Conservation (phyloP, 179 eudicot genomes). For the Actinidia polygama region DNA sequence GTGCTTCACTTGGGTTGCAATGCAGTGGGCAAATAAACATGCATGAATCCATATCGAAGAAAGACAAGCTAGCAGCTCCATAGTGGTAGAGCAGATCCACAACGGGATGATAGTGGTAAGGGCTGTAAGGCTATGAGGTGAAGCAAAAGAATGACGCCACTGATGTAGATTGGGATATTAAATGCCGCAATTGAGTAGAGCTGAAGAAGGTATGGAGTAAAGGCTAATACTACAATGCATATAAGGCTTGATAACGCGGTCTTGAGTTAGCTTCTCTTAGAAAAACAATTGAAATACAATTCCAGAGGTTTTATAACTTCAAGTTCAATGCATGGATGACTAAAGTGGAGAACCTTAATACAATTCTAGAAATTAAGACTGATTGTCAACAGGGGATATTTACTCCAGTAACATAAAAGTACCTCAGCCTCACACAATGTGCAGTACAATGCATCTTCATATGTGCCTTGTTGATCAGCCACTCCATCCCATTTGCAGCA, state of each 20-base stretch:
- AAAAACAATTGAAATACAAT: background rate
- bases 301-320: background rate
- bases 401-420: background rate
- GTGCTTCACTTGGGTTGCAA: background rate
- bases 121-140: no score
- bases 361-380: background rate
- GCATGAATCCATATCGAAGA: no score
- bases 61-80: background rate
- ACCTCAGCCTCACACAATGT: slow-evolving; percentile 96
- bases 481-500: slow-evolving; percentile 63
- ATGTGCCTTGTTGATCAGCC: slow-evolving; percentile 61
- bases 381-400: background rate
- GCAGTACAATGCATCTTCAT: slow-evolving; percentile 90
- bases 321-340: background rate
- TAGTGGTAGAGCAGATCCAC: background rate
- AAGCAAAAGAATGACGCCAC: no score
- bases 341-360: background rate
- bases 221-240: background rate
- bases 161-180: no score
- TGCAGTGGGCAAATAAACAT: background rate
- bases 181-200: no score
- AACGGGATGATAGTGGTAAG: background rate
- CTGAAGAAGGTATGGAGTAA: background rate
- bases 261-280: background rate
- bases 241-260: background rate